phyloP scores from a whole-genome alignment of 257 asterid species.

The Ophiorrhiza pumila region DNA sequence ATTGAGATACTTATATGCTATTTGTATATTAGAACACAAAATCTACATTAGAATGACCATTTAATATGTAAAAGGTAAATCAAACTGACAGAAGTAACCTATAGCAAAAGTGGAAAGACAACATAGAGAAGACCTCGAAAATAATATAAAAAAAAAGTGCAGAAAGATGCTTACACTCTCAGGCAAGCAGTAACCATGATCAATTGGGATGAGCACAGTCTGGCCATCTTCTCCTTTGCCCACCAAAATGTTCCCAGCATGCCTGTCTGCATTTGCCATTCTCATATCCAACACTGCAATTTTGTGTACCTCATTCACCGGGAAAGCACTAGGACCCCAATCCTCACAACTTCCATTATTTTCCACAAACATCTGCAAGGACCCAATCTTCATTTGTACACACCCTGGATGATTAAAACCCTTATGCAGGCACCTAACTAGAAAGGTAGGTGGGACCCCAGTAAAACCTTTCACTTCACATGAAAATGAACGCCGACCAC shows the following conservation, averaged over 20 bases:
- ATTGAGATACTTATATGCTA: not conserved
- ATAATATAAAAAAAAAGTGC: not conserved
- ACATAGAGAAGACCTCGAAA: not conserved
- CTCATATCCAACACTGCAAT: conserved; percentile 84
- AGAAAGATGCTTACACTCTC: conserved; percentile 58
- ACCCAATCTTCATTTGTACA: conserved; percentile 56
- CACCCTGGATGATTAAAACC: conserved; percentile 73
- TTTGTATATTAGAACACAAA: not conserved
- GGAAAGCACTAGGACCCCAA: conserved; percentile 78
- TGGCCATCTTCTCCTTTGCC: conserved; percentile 63
- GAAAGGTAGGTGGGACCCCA: conserved; percentile 74
- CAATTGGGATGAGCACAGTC: conserved; percentile 73
- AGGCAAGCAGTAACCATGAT: conserved; percentile 97
- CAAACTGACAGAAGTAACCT: not conserved
- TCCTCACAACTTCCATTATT: conserved; percentile 89
- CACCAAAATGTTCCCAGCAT: conserved; percentile 79
- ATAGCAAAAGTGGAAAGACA: not conserved
- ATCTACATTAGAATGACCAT: not conserved
- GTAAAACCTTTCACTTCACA: conserved; percentile 65
- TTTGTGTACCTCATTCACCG: conserved; percentile 80
- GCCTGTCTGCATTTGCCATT: conserved; percentile 91
- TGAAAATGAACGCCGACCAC: conserved; percentile 56
- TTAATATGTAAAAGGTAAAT: not conserved
- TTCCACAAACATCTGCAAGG: conserved; percentile 75
- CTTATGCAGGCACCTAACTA: conserved; percentile 63